phyloP scores from a whole-genome alignment of 2,329 filamentous ascomycete species.

The Pestalotiopsis sp. region DNA sequence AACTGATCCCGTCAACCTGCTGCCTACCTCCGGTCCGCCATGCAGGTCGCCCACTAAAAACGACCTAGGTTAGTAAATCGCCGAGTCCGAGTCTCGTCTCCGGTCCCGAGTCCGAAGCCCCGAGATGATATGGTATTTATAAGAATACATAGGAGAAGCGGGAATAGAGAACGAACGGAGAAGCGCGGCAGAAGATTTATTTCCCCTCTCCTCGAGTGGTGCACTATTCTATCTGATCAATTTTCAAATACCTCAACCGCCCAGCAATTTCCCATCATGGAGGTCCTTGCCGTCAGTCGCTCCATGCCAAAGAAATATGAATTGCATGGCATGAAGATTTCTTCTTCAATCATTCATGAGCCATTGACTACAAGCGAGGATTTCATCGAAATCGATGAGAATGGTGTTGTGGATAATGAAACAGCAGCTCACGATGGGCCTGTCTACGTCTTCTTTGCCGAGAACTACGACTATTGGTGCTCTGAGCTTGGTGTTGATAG shows the following conservation, averaged over 20 bases:
- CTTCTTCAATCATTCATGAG: slow-evolving; percentile 24
- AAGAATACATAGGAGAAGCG: too few relatives aligned
- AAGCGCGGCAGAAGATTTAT: not conserved
- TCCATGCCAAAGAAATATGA: slow-evolving; percentile 19
- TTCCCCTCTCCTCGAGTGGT: not conserved
- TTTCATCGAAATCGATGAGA: slow-evolving; percentile 24
- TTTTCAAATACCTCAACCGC: not conserved
- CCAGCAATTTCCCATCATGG: slow-evolving; percentile 17
- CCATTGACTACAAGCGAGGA: slow-evolving; percentile 19
- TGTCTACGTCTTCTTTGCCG: slow-evolving; percentile 25
- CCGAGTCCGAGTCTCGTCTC: not conserved
- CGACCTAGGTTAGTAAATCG: not conserved
- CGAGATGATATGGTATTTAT: not conserved
- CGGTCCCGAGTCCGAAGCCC: slow-evolving; percentile 1
- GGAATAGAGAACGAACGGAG: too few relatives aligned
- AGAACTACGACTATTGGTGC: slow-evolving; percentile 29
- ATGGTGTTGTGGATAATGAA: slow-evolving; percentile 21
- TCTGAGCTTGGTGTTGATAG: slow-evolving; percentile 21
- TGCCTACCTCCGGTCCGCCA: not conserved
- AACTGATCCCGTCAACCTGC: not conserved
- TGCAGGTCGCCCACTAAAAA: not conserved
- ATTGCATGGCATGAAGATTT: slow-evolving; percentile 21
- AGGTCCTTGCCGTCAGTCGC: slow-evolving; percentile 26
- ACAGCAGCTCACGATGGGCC: slow-evolving; percentile 27
- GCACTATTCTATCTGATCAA: not conserved